Base-by-base conservation (phyloP, 805 yeast species). In the Metschnikowia aberdeeniae region DNA sequence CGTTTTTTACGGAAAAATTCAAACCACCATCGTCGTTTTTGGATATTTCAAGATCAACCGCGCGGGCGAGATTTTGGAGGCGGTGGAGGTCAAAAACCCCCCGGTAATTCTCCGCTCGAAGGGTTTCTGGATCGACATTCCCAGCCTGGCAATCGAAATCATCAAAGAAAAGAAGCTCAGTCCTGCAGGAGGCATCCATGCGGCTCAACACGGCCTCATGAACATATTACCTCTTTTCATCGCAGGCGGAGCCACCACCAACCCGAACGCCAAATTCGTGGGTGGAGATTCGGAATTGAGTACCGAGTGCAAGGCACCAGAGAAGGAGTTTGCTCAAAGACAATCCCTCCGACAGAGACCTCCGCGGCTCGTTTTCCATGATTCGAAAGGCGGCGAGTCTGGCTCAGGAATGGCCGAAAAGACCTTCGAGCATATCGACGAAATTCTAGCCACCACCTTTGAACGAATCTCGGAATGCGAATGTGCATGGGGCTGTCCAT, bases 261-360 rank as follows among this genome's bases (percentile, higher is more conserved):
- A 62, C 32, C 67, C 70, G 0, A 63, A 66, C 42, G 63, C 59
- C 9, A 54, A 62, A 27, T 65, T 59, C 42, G 51, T 53, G 9
- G 50, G 66, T 2, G 72, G 70, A 0, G 70, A 66, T 34, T 53
- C 71, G 2, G 99, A 93, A 55, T 75, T 93, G 11, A 78, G 78
- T 36, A 88, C 98, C 0, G 99, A 93, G 63, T 93, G 99, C 64
- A 93, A 93, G 58, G 97, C 98, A 0, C 97, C 99, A 0, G 96
- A 89, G 53, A 93, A 93, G 57, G 99, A 93, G 60, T 87, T 92
- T 72, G 87, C 96, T 1, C 75, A 76, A 40, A 66, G 89, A 26
- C 86, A 86, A 57, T 76, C 92, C 0, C 63, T 65, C 13, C 68
- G 99, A 34, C 78, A 77, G 45, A 68, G 99, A 34, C 98, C 98